Evolutionary conservation across 2,329 filamentous ascomycete genomes (phyloP), one percentile per base, ranked within the genome.

Genomic region (Didymella exigua): DNA sequence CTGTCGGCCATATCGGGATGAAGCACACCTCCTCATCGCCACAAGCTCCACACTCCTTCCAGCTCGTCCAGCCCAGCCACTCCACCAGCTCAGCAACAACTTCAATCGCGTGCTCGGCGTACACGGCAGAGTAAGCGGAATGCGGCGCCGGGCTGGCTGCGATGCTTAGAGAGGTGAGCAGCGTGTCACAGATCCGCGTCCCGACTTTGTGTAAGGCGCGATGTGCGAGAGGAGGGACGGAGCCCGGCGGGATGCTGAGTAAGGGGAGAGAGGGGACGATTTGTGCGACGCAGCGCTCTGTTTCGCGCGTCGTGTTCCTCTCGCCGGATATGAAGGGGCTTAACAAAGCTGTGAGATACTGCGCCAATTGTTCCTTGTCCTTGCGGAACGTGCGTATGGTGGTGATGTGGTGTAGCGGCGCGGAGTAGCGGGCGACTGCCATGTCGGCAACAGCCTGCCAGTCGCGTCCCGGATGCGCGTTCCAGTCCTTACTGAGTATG

Each of bases 361-460:
- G 36, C 16, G 65, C 60, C 23, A 76, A 60, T 4, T 55, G 53
- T 7, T 63, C 31, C 43, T 54, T 61, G 61, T 54, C 29, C 43
- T 36, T 24, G 45, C 71, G 49, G 49, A 72, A 34, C 44, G 49
- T 9, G 40, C 31, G 7, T 24, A 52, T 33, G 21, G 54, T 55
- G 24, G 59, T 54, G 18, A 78, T 59, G 46, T 72, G 66, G 36
- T 74, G 71, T 24, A 92, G 73, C 21, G 85, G 78, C 27, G 82
- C 76, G 4, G 81, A 80, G 63, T 88, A 91, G 1, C 89, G 81
- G 4, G 78, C 70, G 4, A 90, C 78, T 4, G 92, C 76, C 78
- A 89, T 81, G 62, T 93, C 89, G 0, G 82, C 79, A 1, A 89
- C 76, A 0, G 76, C 80, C 67, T 91, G 89, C 89, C 89, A 92